A percentile compares a stretch with the other conserved stretches of the same genome.
phyloP scores from a whole-genome alignment of 176 grass and related monocot species.

The Phragmites australis region DNA sequence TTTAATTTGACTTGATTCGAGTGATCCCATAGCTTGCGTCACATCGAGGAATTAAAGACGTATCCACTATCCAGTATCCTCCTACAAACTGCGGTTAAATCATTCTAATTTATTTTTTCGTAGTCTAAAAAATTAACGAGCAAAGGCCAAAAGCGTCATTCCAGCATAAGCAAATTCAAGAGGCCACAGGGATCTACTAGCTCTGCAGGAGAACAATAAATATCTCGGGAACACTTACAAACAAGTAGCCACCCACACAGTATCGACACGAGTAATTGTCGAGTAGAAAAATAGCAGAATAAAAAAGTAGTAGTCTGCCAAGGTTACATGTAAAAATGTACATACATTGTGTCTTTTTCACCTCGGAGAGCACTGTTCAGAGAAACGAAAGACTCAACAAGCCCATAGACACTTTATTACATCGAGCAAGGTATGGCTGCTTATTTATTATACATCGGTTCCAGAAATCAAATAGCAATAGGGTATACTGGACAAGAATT shows the following conservation, averaged over 20 bases:
- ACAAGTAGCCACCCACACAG: neutral
- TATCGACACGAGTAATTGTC: neutral
- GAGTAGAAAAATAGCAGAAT: neutral
- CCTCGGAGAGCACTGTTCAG: neutral
- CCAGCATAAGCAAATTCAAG: no score
- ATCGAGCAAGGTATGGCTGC: constrained; percentile 47
- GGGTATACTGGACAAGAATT: constrained; percentile 37
- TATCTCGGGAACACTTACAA: neutral
- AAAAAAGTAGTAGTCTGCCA: neutral
- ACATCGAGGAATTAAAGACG: no score
- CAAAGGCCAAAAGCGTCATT: no score
- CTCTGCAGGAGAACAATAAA: neutral
- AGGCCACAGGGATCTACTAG: neutral
- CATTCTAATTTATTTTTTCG: no score
- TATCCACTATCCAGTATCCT: no score
- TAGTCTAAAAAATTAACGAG: no score
- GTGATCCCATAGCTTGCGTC: no score
- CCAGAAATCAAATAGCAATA: constrained; percentile 37
- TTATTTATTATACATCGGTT: constrained; percentile 53
- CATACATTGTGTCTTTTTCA: constrained; percentile 26
- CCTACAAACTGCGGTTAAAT: no score
- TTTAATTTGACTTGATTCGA: no score
- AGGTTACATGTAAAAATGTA: constrained; percentile 10
- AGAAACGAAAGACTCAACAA: constrained; percentile 30
- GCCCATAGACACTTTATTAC: constrained; percentile 62